Conservation (phyloP, 1,139 yeast species). For the Yamadazyma sp. region DNA sequence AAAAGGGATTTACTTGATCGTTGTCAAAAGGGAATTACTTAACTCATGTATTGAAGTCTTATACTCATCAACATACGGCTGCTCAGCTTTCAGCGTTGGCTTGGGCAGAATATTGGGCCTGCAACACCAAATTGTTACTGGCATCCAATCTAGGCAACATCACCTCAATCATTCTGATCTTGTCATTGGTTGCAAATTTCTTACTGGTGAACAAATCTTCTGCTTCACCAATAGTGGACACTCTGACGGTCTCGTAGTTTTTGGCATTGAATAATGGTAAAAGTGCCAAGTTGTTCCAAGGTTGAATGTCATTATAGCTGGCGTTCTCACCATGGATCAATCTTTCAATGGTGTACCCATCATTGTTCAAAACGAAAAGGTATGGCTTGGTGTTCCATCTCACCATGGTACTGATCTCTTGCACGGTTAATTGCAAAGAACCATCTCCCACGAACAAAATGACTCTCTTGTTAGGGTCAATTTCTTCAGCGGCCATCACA, state of each 20-base stretch:
- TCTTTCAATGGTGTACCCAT: slow-evolving; percentile 88
- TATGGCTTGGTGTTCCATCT: slow-evolving; percentile 80
- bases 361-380: slow-evolving; percentile 78
- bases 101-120: slow-evolving; percentile 75
- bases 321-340: slow-evolving; percentile 82
- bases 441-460: slow-evolving; percentile 88
- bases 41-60: no score
- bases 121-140: slow-evolving; percentile 63
- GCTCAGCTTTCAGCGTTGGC: slow-evolving; percentile 36
- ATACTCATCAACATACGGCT: not conserved
- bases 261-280: slow-evolving; percentile 73
- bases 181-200: slow-evolving; percentile 58
- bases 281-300: slow-evolving; percentile 73
- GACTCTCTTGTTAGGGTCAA: slow-evolving; percentile 69
- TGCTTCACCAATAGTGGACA: slow-evolving; percentile 66
- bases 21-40: no score
- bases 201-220: slow-evolving; percentile 54
- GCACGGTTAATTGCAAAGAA: slow-evolving; percentile 83
- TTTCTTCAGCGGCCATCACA: slow-evolving; percentile 76
- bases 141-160: slow-evolving; percentile 84
- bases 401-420: slow-evolving; percentile 81
- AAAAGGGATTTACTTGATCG: no score
- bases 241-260: slow-evolving; percentile 53
- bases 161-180: slow-evolving; percentile 75
- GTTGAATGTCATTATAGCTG: slow-evolving; percentile 75